A percentile compares a stretch with the other conserved stretches of the same genome.
phyloP scores from a whole-genome alignment of 345 rosid genomes.

The Salix purpurea region DNA sequence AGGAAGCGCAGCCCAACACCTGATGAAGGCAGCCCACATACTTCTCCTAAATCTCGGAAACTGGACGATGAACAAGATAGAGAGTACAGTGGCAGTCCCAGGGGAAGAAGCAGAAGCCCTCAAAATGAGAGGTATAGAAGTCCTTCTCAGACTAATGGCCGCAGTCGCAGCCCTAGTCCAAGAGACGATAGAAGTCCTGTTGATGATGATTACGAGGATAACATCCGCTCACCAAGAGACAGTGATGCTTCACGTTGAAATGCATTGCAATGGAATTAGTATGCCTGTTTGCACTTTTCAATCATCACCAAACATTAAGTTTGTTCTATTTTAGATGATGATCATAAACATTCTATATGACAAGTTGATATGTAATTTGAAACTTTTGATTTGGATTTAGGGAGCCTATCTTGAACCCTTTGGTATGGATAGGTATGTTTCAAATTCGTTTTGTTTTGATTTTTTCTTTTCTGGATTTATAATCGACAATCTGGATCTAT shows the following conservation, averaged over 20 bases:
- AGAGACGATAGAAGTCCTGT: slow-evolving; percentile 44
- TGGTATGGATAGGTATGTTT: not conserved
- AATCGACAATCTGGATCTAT: not conserved
- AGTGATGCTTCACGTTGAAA: slow-evolving; percentile 24
- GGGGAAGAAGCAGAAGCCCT: slow-evolving; percentile 48
- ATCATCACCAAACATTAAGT: not conserved
- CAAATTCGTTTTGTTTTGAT: not conserved
- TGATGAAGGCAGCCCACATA: slow-evolving; percentile 34
- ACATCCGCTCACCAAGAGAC: slow-evolving; percentile 18
- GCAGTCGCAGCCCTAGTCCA: slow-evolving; percentile 44
- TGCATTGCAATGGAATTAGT: not conserved
- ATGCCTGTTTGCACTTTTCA: not conserved
- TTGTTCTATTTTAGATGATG: not conserved
- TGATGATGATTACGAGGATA: slow-evolving; percentile 39
- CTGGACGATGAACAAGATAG: slow-evolving; percentile 21
- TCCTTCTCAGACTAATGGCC: slow-evolving; percentile 54
- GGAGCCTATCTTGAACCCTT: not conserved
- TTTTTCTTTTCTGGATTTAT: not conserved
- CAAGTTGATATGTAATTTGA: not conserved
- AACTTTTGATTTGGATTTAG: not conserved
- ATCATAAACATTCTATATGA: not conserved
- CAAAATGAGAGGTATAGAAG: slow-evolving; percentile 39
- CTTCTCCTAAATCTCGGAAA: slow-evolving; percentile 24
- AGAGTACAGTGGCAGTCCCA: slow-evolving; percentile 26
- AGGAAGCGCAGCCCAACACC: slow-evolving; percentile 55